A percentile compares a stretch with the other conserved stretches of the same genome.
These are phyloP conservation scores for Pyrrhoderma noxium DNA, from an alignment of 1,284 basidiomycete genomes.

Conservation along the genomic window DNA sequence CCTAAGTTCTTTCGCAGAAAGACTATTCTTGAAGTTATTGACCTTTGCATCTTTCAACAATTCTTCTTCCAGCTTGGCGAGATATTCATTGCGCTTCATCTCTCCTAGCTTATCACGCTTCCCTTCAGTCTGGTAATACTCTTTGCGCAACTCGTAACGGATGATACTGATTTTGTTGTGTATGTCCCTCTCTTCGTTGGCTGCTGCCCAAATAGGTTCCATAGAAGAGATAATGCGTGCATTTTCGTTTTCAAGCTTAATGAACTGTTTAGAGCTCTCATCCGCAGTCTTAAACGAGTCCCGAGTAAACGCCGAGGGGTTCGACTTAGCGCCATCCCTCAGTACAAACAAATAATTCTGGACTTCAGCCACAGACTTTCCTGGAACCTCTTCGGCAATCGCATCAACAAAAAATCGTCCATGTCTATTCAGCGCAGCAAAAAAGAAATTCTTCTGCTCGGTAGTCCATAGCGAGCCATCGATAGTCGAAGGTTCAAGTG, in stretches of 20 bases:
- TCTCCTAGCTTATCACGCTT: too few species aligned
- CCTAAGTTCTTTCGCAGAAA: too few species aligned
- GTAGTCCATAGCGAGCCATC: conserved; percentile 54
- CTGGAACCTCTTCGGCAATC: conserved; percentile 53
- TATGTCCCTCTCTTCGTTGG: too few species aligned
- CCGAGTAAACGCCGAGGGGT: conserved; percentile 12
- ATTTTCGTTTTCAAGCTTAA: conserved; percentile 51
- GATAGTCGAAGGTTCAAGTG: conserved; percentile 34
- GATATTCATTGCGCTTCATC: too few species aligned
- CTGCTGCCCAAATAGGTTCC: conserved; percentile 27
- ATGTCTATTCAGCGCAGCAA: conserved; percentile 52
- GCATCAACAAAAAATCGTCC: conserved; percentile 69
- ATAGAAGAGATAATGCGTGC: conserved; percentile 32
- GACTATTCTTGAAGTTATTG: too few species aligned
- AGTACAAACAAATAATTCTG: conserved; percentile 51
- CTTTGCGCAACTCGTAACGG: too few species aligned
- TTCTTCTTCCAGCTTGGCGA: too few species aligned
- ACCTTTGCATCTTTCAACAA: too few species aligned
- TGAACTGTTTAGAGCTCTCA: conserved; percentile 56
- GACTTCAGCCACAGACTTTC: conserved; percentile 58
- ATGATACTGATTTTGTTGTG: too few species aligned
- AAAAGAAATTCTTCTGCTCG: conserved; percentile 62
- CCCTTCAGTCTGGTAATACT: too few species aligned
- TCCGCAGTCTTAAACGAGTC: conserved; percentile 34
- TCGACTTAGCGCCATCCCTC: conserved; percentile 28